Percentiles rank a stretch among this genome's conserved stretches.
Conservation (phyloP, 75 land plant genomes). For the Chamaecyparis obtusa region DNA sequence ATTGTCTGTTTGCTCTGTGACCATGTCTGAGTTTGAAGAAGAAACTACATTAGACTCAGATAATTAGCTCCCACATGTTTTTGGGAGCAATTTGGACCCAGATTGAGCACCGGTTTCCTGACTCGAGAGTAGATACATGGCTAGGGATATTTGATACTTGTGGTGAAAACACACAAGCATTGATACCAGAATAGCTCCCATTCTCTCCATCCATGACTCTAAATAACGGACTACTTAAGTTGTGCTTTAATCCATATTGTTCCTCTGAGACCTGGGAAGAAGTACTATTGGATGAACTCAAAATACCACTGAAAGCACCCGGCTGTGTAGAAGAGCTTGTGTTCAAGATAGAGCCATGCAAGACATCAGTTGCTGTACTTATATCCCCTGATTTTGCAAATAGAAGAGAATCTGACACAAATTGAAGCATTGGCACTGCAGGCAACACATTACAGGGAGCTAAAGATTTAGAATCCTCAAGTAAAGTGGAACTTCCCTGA, state of each 20-base stretch:
- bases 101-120: not conserved
- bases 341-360: not conserved
- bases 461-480: not conserved
- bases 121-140: not conserved
- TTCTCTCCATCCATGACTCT: not conserved
- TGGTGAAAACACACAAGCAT: not conserved
- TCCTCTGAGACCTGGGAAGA: not conserved
- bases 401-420: not conserved
- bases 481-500: conserved; percentile 1
- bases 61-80: not conserved
- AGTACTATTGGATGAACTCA: not conserved
- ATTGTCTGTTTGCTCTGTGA: not conserved
- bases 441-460: not conserved
- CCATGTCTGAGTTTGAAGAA: not conserved
- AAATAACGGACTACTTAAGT: not conserved
- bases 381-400: not conserved
- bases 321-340: not conserved
- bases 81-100: not conserved
- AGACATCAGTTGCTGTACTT: not conserved
- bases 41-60: not conserved
- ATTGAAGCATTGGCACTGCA: not conserved
- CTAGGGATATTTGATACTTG: not conserved
- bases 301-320: not conserved
- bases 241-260: not conserved
- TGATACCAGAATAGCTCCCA: not conserved